phyloP scores from a whole-genome alignment of 371 early-diverging fungal species.

The Synchytrium microbalum region DNA sequence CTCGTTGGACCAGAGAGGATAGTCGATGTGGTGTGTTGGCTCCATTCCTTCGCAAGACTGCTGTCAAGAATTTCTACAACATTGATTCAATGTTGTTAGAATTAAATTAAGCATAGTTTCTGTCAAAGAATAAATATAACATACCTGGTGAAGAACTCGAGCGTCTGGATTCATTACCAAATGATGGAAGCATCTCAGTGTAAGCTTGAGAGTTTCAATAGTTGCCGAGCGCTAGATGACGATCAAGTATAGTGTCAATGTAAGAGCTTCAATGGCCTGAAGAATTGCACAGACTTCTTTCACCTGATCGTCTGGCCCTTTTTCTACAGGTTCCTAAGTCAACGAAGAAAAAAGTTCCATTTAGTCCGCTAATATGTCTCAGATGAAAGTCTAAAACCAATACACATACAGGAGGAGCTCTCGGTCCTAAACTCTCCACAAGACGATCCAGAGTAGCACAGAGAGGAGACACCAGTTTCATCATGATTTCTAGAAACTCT shows the following conservation, averaged over 20 bases:
- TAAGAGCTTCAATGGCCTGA: too few species aligned
- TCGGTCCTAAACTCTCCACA: not conserved
- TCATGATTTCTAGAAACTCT: not conserved
- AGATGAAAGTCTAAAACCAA: too few species aligned
- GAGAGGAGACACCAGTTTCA: not conserved
- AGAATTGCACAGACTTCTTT: not conserved
- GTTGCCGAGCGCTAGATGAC: not conserved
- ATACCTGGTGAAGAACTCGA: too few species aligned
- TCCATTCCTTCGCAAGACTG: not conserved
- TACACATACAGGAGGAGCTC: too few species aligned
- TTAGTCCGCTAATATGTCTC: too few species aligned
- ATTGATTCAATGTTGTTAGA: too few species aligned
- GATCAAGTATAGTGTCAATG: not conserved
- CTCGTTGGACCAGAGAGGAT: not conserved
- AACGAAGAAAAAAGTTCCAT: too few species aligned
- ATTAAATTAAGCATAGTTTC: too few species aligned
- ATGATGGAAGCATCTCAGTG: not conserved
- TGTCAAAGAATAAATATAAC: too few species aligned
- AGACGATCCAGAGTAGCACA: not conserved
- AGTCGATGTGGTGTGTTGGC: not conserved
- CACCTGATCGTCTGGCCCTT: too few species aligned
- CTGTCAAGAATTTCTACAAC: not conserved
- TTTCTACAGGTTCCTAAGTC: too few species aligned
- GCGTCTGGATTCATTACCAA: too few species aligned
- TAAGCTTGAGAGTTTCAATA: not conserved